Evolutionary conservation across 331 rosid genomes (phyloP).

Genomic region (Spiraea crenata): DNA sequence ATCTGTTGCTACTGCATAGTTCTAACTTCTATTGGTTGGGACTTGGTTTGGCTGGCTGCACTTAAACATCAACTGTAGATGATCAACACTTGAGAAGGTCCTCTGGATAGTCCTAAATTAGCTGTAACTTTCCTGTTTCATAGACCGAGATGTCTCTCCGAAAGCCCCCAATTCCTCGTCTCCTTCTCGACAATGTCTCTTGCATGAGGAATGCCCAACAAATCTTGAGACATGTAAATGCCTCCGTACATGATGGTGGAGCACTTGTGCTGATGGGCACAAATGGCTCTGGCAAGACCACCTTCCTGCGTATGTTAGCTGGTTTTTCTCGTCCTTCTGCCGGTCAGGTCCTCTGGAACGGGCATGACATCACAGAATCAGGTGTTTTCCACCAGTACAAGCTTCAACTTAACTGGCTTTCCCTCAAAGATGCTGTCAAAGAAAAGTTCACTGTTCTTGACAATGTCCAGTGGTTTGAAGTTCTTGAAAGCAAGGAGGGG

Average conservation of each 20-base stretch:
- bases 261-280: slow-evolving; percentile 73
- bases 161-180: slow-evolving; percentile 60
- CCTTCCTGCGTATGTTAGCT: slow-evolving; percentile 79
- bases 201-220: slow-evolving; percentile 92
- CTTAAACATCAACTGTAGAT: background rate
- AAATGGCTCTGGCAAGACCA: slow-evolving; percentile 80
- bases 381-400: slow-evolving; percentile 73
- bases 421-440: slow-evolving; percentile 63
- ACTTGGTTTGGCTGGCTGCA: background rate
- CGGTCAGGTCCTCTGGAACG: slow-evolving; percentile 83
- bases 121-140: background rate
- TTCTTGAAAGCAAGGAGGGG: slow-evolving; percentile 73
- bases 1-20: too few species aligned
- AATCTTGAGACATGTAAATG: slow-evolving; percentile 63
- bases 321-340: slow-evolving; percentile 83
- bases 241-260: slow-evolving; percentile 67
- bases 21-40: too few species aligned
- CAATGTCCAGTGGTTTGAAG: slow-evolving; percentile 71
- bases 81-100: background rate
- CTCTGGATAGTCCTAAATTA: background rate
- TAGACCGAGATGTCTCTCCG: slow-evolving; percentile 40
- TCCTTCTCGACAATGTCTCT: slow-evolving; percentile 65
- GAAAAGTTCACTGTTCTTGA: slow-evolving; percentile 49
- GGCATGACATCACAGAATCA: slow-evolving; percentile 62
- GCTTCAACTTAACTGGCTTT: slow-evolving; percentile 83